Base-by-base conservation (phyloP, 108 stramenopile genomes). In the Skeletonema potamos region DNA sequence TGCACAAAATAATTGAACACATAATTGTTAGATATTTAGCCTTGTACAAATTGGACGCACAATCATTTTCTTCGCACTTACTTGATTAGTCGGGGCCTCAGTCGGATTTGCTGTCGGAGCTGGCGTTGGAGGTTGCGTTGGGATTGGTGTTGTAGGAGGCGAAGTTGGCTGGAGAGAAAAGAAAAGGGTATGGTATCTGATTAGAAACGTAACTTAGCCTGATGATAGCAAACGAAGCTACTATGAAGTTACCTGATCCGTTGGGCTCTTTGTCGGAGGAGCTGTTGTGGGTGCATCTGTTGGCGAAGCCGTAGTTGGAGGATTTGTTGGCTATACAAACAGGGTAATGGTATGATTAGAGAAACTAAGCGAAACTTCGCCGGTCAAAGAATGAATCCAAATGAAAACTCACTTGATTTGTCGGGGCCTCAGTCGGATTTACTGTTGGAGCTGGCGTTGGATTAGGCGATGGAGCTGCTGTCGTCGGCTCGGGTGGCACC, bases 361-460 rank as follows among this genome's bases (percentile, higher is more conserved):
- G 22, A 36, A 36, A 29, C n/a, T n/a, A n/a, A n/a, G n/a, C n/a
- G 13, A 36, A 37, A 20, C 61, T 36, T 62, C 7, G 15, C 37
- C 34, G 0, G 37, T 1, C n/a, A 62, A 36, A 62, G 18, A 15
- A n/a, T 6, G 44, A 46, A 5, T 34, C 34, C 4, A 18, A 13
- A 33, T 36, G 12, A 30, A 26, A 62, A 37, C 62, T 62, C 41
- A 62, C 62, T 2, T 62, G 62, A 22, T 62, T 37, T 12, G 34
- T 62, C 5, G 62, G 62, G 8, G 30, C 34, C 62, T 62, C 33
- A 6, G 64, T 66, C 26, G 64, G 64, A 57, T 36, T 55, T 15
- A 6, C 54, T 55, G 64, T 66, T 41, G 64, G 64, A 56, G 54
- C 22, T 11, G 22, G 55, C 4, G 64, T 66, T 22, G 63, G 63